Percentiles rank a stretch among this genome's conserved stretches.
Evolutionary conservation across 306 rosid genomes (phyloP).

Genomic region (Begonia peltatifolia): DNA sequence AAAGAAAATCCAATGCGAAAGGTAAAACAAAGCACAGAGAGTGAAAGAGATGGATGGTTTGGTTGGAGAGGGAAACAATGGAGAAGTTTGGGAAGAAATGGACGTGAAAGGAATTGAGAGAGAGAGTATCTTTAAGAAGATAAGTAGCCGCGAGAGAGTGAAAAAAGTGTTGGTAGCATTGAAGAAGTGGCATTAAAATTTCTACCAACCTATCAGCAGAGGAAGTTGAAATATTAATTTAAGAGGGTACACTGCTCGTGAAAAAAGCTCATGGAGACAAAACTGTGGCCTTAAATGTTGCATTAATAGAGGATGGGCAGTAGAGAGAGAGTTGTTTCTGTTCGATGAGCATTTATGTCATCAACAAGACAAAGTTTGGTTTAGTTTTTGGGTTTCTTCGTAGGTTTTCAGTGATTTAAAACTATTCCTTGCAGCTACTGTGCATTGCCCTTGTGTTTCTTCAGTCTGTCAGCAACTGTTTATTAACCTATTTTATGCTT

Average conservation of each 20-base stretch:
- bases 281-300: conserved; percentile 54
- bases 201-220: conserved; percentile 58
- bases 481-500: no score
- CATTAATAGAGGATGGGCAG: conserved; percentile 41
- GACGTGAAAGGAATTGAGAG: conserved; percentile 22
- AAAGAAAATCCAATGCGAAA: no score
- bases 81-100: no score
- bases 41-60: no score
- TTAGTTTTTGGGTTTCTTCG: conserved; percentile 5
- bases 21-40: no score
- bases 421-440: not conserved
- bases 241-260: conserved; percentile 55
- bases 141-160: conserved; percentile 6
- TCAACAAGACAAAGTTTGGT: conserved; percentile 20
- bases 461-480: no score
- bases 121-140: conserved; percentile 13
- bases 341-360: conserved; percentile 51
- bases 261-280: conserved; percentile 60
- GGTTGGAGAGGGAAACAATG: no score
- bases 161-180: conserved; percentile 52
- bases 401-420: conserved; percentile 1
- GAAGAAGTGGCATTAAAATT: conserved; percentile 53
- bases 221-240: conserved; percentile 68
- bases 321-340: conserved; percentile 43
- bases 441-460: no score